A percentile compares a stretch with the other conserved stretches of the same genome.
These are phyloP conservation scores for Pyronema domesticum DNA, from an alignment of 495 filamentous ascomycete species.

Conservation along the genomic window DNA sequence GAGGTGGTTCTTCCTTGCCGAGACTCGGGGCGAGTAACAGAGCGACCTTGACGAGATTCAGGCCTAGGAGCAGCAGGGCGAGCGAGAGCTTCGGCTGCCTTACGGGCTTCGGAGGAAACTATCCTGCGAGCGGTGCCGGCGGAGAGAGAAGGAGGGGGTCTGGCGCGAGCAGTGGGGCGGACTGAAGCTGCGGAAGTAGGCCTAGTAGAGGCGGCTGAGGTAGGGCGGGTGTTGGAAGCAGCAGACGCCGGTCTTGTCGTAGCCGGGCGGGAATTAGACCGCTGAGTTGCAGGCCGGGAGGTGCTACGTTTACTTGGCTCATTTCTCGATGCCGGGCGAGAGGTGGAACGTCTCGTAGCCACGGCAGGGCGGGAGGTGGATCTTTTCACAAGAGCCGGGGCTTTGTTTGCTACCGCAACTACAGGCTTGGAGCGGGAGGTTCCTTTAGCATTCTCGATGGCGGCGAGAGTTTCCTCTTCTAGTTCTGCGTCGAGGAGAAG, in stretches of 20 bases:
- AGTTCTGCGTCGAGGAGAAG: slow-evolving; percentile 23
- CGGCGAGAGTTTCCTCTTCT: slow-evolving; percentile 15
- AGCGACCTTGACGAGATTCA: slow-evolving; percentile 6
- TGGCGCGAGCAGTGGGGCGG: not conserved
- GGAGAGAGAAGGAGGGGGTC: not conserved
- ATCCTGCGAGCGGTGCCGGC: not conserved
- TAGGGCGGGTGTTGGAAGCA: not conserved
- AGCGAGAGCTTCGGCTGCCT: slow-evolving; percentile 11
- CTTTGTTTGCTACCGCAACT: not conserved
- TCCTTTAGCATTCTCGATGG: not conserved
- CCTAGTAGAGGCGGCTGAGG: too few relatives aligned
- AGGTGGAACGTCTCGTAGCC: slow-evolving; percentile 9
- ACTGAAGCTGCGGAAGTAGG: too few relatives aligned
- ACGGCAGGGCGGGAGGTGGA: slow-evolving; percentile 6
- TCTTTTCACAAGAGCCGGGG: not conserved
- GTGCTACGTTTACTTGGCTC: too few relatives aligned
- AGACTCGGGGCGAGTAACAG: not conserved
- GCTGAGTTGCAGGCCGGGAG: too few relatives aligned
- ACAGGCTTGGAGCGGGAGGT: slow-evolving; percentile 5
- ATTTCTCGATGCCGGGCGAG: slow-evolving; percentile 8
- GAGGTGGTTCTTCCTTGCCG: slow-evolving; percentile 13
- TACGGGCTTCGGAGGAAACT: slow-evolving; percentile 6
- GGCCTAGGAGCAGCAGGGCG: too few relatives aligned
- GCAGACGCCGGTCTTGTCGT: too few relatives aligned
- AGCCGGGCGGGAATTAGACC: too few relatives aligned